These are phyloP conservation scores for Silene conica DNA, from an alignment of 148 eudicot genomes.

Conservation along the genomic window DNA sequence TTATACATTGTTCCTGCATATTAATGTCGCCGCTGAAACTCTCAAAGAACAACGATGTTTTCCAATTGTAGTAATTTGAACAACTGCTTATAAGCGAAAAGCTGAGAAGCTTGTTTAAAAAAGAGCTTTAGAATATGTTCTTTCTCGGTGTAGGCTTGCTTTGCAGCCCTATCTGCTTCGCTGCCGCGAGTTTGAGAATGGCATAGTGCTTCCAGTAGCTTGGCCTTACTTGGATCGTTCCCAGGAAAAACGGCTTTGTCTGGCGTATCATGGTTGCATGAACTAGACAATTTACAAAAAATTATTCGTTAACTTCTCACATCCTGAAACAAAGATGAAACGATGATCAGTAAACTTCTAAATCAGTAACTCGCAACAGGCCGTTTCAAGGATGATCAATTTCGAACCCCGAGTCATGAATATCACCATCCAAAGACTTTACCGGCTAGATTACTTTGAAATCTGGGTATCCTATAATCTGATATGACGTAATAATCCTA, in stretches of 20 bases:
- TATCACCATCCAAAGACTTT: too few species aligned
- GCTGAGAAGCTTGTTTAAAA: conserved; percentile 77
- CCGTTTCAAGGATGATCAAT: too few species aligned
- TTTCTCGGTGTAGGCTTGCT: conserved; percentile 71
- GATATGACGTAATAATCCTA: too few species aligned
- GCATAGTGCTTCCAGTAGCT: conserved; percentile 78
- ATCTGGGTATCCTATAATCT: too few species aligned
- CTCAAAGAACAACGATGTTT: conserved; percentile 45
- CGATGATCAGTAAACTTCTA: not conserved
- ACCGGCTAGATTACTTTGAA: too few species aligned
- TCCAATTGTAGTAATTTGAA: conserved; percentile 76
- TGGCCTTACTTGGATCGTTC: conserved; percentile 46
- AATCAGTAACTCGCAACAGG: not conserved
- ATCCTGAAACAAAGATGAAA: not conserved
- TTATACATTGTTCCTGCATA: too few species aligned
- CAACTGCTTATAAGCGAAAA: conserved; percentile 91
- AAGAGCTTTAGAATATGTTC: conserved; percentile 74
- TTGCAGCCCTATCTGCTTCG: conserved; percentile 78
- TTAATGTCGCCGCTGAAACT: too few species aligned
- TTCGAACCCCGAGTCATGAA: too few species aligned
- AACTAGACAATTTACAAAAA: conserved; percentile 14
- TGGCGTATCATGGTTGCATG: conserved; percentile 21
- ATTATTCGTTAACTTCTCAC: not conserved
- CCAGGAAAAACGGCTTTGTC: conserved; percentile 19
- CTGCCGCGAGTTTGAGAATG: conserved; percentile 97